Evolutionary conservation across 371 early-diverging fungal species (phyloP), one percentile per base, ranked within the genome.

Genomic region (Mortierella sp.): DNA sequence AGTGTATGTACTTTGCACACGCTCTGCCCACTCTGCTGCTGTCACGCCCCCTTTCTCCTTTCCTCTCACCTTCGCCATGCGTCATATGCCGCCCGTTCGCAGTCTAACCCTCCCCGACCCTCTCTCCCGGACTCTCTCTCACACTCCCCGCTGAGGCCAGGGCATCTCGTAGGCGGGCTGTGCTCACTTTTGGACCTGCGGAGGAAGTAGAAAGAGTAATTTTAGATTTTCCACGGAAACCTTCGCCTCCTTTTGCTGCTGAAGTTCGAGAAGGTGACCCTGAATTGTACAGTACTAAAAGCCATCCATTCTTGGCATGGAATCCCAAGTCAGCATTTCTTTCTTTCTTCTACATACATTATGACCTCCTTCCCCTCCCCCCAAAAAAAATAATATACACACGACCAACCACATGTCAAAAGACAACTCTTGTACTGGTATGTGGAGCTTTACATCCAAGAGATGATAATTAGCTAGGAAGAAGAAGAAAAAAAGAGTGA

Each of bases 151-250:
- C 37, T 37, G 37, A 37, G 37, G 37, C 37, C 37, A 37, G 37
- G 37, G 37, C 37, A 37, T n/a, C 37, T 37, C 37, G 37, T 37
- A 9, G 37, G 37, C 37, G 37, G 53, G 53, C 53, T 53, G 53
- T 53, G 53, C 53, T 53, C 53, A 53, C 53, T 53, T 53, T 53
- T 53, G 53, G 53, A 53, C 53, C 53, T 53, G 16, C 51, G 51
- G 51, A 19, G 51, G 51, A n/a, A n/a, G n/a, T n/a, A n/a, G 37
- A 37, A 9, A 37, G 3, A 37, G 37, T 37, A 37, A 37, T 5
- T 37, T 37, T 37, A 37, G 37, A 37, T 37, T 37, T n/a, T 53
- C 53, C 53, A 23, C 11, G 21, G 37, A 37, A 37, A 37, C 9
- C 37, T 37, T 53, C 50, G 50, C 26, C 53, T 51, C 16, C 21